Evolutionary conservation across 2,329 filamentous ascomycete species (phyloP), one percentile per base, ranked within the genome.

Genomic region (Fusarium anguioides): DNA sequence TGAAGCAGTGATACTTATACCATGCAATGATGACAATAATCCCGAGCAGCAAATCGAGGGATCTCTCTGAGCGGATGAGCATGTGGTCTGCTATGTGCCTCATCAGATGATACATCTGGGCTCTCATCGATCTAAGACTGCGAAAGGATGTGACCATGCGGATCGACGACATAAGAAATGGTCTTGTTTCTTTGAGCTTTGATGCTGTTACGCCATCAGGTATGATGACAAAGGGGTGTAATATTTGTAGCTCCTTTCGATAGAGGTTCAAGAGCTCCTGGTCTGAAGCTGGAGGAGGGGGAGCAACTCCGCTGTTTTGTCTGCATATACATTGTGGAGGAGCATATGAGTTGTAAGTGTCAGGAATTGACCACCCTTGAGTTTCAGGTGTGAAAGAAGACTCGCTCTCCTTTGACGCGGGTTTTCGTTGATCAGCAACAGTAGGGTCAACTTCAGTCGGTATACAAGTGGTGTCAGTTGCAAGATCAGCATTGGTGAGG

Each of bases 1-100:
- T 78, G 62, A 85, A 79, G 65, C 84, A 86, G 68, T 86, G 84
- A 48, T 86, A 83, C 44, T 86, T 84, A 54, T 86, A 85, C 78
- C 80, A 86, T 0, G 80, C 80, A 4, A 84, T 64, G 24, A 86
- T 79, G 1, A 86, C 78, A 4, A 86, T 71, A 5, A 86, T 79
- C 0, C 83, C 81, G 53, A 82, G 77, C 0, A 86, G 72, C 4
- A 86, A 70, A 56, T 86, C 84, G 12, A 86, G 63, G 0, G 84
- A 85, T 17, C 83, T 75, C 51, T 84, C 82, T 0, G 81, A 83
- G 3, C 82, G 77, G 40, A 86, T 77, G 14, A 86, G 73, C 77
- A 86, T 80, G 55, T 81, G 77, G 27, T 86, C 82, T 4, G 81
- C 77, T 14, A 86, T 71, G 37, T 83, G 78, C 20, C 72, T 75